Evolutionary conservation across 306 rosid species (phyloP), one percentile per base, ranked within the genome.

Genomic region (Lathyrus tuberosus): DNA sequence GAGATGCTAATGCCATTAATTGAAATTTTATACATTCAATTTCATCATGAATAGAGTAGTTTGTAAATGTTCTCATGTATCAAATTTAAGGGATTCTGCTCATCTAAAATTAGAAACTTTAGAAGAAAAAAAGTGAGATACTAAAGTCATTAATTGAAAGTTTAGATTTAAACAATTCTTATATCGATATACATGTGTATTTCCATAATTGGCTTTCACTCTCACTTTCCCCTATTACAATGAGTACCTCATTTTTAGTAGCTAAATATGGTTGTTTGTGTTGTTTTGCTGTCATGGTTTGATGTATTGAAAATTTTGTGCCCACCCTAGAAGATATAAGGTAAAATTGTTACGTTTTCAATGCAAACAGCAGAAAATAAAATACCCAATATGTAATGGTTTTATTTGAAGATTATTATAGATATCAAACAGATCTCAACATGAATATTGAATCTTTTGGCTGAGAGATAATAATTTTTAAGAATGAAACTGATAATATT

Each of bases 391-490:
- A 59, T 59, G 24, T n/a, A 35, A 17, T 37, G 46, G n/a, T 58
- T 75, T 58, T 8, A 8, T 58, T 75, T 26, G 14, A 51, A 60
- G 65, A 60, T 30, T 35, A 28, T 8, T 28, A 37, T 61, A 16
- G 30, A 17, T 37, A 15, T 61, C 30, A 35, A 11, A 61, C 35
- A 30, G 35, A 30, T 4, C 35, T 30, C 35, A 30, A 30, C 30
- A 61, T 15, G 22, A 60, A 33, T 33, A 3, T 40, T 60, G 40
- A 40, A 20, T 38, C 28, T 44, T 33, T 30, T 33, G 46, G 59
- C 37, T 67, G 38, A n/a, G 17, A 24, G 37, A 67, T 15, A 20
- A 69, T 47, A 58, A 30, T 40, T 18, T 12, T 33, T 22, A 24
- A 48, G 17, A 24, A 5, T 30, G 26, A 33, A 33, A 48, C 49